A percentile compares a stretch with the other conserved stretches of the same genome.
Conservation (phyloP, 768 basidiomycete species). For the Russula dissimulans region DNA sequence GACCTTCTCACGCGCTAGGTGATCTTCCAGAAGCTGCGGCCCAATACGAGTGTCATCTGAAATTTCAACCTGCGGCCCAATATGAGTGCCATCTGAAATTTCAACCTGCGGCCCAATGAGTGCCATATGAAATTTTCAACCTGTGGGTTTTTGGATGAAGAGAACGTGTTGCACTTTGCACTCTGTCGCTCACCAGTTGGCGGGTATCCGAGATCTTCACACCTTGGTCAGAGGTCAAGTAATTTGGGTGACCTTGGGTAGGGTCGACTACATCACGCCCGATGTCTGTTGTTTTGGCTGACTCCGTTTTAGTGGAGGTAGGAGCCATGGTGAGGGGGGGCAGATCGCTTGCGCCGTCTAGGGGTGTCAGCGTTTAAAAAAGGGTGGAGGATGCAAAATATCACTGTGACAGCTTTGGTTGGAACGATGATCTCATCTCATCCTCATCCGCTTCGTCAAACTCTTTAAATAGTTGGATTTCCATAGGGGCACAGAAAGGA, state of each 20-base stretch:
- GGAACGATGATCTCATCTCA: not conserved
- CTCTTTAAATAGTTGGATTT: not conserved
- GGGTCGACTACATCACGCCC: slow-evolving; percentile 28
- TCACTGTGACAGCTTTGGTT: not conserved
- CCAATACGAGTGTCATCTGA: slow-evolving; percentile 42
- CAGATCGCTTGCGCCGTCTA: not conserved
- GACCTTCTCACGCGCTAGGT: slow-evolving; percentile 66
- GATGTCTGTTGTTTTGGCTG: slow-evolving; percentile 23
- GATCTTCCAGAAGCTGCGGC: slow-evolving; percentile 71
- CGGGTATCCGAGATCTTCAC: slow-evolving; percentile 48
- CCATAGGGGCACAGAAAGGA: not conserved
- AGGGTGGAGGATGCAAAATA: not conserved
- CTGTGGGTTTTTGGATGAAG: slow-evolving; percentile 27
- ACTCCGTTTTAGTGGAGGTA: not conserved
- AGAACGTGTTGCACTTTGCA: not conserved
- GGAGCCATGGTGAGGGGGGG: not conserved
- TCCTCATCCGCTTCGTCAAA: not conserved
- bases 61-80: slow-evolving; percentile 52
- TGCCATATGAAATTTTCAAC: slow-evolving; percentile 43
- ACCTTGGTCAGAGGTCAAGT: slow-evolving; percentile 55
- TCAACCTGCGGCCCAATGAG: slow-evolving; percentile 56
- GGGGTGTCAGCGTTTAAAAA: not conserved
- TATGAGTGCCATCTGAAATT: slow-evolving; percentile 33
- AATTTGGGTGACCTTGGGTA: slow-evolving; percentile 13
- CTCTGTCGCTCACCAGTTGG: slow-evolving; percentile 45